These are phyloP conservation scores for Phialemonium atrogriseum DNA, from an alignment of 2,329 filamentous ascomycete genomes.

Conservation along the genomic window DNA sequence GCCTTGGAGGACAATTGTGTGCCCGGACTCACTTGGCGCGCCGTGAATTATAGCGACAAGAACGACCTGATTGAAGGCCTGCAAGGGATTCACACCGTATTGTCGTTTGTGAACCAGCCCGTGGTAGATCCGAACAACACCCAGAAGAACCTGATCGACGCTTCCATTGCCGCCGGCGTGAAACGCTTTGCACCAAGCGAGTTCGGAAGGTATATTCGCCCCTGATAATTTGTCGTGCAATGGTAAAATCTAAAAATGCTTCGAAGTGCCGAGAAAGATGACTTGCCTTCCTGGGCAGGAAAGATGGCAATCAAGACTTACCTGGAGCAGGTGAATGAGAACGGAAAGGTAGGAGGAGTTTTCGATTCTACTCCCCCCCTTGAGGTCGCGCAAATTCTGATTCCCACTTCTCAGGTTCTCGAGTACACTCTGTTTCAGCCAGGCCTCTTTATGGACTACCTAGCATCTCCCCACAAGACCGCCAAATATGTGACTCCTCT, in stretches of 20 bases:
- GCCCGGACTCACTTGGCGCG: slow-evolving; percentile 27
- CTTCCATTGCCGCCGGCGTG: slow-evolving; percentile 49
- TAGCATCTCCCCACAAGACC: slow-evolving; percentile 39
- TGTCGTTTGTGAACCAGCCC: slow-evolving; percentile 40
- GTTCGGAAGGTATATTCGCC: slow-evolving; percentile 31
- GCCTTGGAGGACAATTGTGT: too few relatives aligned
- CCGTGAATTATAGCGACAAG: slow-evolving; percentile 35
- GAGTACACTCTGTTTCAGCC: slow-evolving; percentile 50
- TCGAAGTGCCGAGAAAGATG: slow-evolving; percentile 18
- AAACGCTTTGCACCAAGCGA: slow-evolving; percentile 55
- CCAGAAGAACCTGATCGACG: slow-evolving; percentile 51
- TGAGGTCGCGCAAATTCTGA: background rate
- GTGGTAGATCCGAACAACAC: slow-evolving; percentile 23
- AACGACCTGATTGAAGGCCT: slow-evolving; percentile 27
- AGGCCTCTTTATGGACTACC: slow-evolving; percentile 46
- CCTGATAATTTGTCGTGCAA: background rate
- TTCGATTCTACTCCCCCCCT: background rate
- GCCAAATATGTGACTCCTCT: slow-evolving; percentile 32
- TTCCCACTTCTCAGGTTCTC: slow-evolving; percentile 29
- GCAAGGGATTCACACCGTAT: slow-evolving; percentile 39
- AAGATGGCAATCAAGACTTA: slow-evolving; percentile 44
- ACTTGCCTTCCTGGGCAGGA: slow-evolving; percentile 38
- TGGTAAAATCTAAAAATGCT: slow-evolving; percentile 4
- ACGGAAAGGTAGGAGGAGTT: slow-evolving; percentile 25
- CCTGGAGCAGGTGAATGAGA: slow-evolving; percentile 39